Conservation (phyloP, 2,329 filamentous ascomycete genomes). For the Colletotrichum falcatum region DNA sequence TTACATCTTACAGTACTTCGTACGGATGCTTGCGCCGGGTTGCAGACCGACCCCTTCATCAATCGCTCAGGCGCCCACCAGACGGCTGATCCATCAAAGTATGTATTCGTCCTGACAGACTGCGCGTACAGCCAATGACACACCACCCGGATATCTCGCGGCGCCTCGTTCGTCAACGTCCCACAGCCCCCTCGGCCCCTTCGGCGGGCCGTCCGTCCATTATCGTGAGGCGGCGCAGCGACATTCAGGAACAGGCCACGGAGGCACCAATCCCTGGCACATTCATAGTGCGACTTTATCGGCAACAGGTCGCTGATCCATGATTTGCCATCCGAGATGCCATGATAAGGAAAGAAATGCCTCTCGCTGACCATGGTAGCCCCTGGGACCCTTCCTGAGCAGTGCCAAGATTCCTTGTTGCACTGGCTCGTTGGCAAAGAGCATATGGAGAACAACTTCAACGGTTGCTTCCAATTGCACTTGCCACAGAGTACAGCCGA, state of each 20-base stretch:
- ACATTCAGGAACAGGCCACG: conserved; percentile 38
- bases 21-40: neutral
- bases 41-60: conserved; percentile 15
- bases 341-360: conserved; percentile 32
- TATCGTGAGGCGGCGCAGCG: conserved; percentile 25
- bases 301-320: conserved; percentile 23
- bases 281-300: conserved; percentile 16
- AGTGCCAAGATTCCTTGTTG: conserved; percentile 11
- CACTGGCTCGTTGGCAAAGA: conserved; percentile 6
- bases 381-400: conserved; percentile 15
- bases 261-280: conserved; percentile 21
- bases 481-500: conserved; percentile 1
- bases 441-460: conserved; percentile 8
- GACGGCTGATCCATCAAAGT: neutral
- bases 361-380: conserved; percentile 18
- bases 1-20: too few relatives aligned
- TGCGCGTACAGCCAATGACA: neutral
- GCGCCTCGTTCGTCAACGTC: neutral
- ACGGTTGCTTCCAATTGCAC: neutral
- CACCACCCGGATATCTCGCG: neutral
- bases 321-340: conserved; percentile 28
- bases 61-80: neutral
- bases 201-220: conserved; percentile 28
- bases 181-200: conserved; percentile 24
- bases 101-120: neutral